Base-by-base conservation (phyloP, 176 grass and related monocot species). In the Panicum miliaceum region DNA sequence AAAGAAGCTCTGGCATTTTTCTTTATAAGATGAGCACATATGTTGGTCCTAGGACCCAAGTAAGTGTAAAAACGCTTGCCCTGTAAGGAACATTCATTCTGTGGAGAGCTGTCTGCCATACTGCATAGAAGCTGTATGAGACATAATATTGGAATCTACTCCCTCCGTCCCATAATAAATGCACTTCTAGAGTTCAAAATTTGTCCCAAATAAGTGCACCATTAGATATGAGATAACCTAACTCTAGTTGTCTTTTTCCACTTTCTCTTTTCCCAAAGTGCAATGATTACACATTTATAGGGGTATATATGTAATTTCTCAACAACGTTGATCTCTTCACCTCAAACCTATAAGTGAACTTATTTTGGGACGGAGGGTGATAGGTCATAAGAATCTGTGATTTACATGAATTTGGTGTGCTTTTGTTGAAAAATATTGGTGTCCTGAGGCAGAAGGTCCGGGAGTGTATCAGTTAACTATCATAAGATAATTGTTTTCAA, bases 341-440 rank as follows among this genome's bases (percentile, higher is more conserved):
- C n/a, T n/a, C n/a, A n/a, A n/a, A n/a, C n/a, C n/a, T n/a, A n/a
- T n/a, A n/a, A n/a, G n/a, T n/a, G n/a, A n/a, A n/a, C n/a, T n/a
- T n/a, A n/a, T n/a, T n/a, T n/a, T n/a, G n/a, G n/a, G n/a, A n/a
- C n/a, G n/a, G n/a, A n/a, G n/a, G n/a, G n/a, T n/a, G n/a, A n/a
- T 14, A 38, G 7, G 13, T 25, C 26, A 68, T 76, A 77, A 68
- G 25, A 67, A 35, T 22, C 32, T 19, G 36, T 20, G 8, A 1
- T 69, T 74, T 36, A 10, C 36, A 11, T 83, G 8, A 25, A 8
- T 48, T 9, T 65, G 13, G 20, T 7, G 15, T 65, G n/a, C 18
- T 84, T 75, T 51, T 29, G 11, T n/a, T 12, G 32, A 36, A 77
- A 14, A 15, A 77, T 58, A 54, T 54, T 54, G 35, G 4, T 85